phyloP scores from a whole-genome alignment of 2,329 filamentous ascomycete genomes.

The Cryphonectria nitschkei region DNA sequence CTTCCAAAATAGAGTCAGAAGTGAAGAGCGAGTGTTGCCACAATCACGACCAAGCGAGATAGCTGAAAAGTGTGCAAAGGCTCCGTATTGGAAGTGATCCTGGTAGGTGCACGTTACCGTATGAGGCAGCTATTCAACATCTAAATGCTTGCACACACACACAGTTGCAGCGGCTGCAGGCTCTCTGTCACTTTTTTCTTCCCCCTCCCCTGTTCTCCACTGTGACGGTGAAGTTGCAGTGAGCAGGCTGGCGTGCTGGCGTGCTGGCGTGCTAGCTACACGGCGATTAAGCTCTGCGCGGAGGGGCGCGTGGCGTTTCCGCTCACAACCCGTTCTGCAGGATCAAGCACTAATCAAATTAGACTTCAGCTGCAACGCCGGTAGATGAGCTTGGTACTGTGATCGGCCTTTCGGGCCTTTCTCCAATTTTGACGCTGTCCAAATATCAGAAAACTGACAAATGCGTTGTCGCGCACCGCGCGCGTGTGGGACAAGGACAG shows the following conservation, averaged over 20 bases:
- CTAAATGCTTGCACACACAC: not conserved
- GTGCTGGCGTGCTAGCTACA: too few species aligned
- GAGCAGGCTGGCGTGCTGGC: not conserved
- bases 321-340: not conserved
- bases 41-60: not conserved
- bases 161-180: not conserved
- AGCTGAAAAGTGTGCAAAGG: not conserved
- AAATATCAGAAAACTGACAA: not conserved
- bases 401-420: not conserved
- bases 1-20: too few species aligned
- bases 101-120: not conserved
- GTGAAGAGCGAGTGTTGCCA: not conserved
- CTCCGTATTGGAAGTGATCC: not conserved
- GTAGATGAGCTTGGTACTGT: slow-evolving; percentile 2
- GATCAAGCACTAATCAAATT: not conserved
- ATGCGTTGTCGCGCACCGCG: not conserved
- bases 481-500: not conserved
- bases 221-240: not conserved
- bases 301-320: not conserved
- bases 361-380: not conserved
- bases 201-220: not conserved
- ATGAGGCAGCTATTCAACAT: not conserved
- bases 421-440: not conserved
- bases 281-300: not conserved
- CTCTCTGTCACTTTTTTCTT: not conserved